A percentile compares a stretch with the other conserved stretches of the same genome.
These are phyloP conservation scores for Eimeria zaria DNA, from an alignment of 169 alveolate genomes.

Conservation along the genomic window DNA sequence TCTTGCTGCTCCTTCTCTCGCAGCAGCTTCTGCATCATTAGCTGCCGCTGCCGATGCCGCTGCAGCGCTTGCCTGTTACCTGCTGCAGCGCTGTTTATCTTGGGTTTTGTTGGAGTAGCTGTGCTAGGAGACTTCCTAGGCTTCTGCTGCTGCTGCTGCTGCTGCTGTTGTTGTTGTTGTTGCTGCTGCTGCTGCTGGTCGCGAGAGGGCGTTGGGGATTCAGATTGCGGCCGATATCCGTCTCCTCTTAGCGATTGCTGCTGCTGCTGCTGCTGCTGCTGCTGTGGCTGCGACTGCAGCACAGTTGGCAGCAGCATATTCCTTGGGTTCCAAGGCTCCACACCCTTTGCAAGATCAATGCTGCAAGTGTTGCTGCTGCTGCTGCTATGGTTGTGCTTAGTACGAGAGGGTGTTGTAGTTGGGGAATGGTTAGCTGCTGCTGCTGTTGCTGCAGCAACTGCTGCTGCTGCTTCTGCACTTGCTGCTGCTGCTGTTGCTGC, in stretches of 20 bases:
- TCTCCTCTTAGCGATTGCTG: background rate
- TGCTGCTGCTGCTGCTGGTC: constrained; percentile 35
- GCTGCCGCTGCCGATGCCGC: background rate
- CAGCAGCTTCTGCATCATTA: constrained; percentile 11
- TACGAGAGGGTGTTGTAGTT: no score
- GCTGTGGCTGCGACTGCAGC: background rate
- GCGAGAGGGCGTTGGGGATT: background rate
- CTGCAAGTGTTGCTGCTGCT: background rate
- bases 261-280: constrained; percentile 8
- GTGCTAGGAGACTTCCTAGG: background rate
- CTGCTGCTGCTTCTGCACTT: constrained; percentile 37
- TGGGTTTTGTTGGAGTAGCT: background rate
- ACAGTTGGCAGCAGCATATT: background rate
- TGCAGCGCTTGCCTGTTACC: constrained; percentile 10
- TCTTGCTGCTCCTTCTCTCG: constrained; percentile 12
- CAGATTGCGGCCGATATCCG: background rate
- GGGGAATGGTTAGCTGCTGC: no score
- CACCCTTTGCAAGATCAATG: background rate
- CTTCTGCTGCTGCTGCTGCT: constrained; percentile 20
- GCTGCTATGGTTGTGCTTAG: background rate
- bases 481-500: constrained; percentile 31
- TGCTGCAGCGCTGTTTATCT: background rate
- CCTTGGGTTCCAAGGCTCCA: background rate
- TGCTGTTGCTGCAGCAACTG: background rate
- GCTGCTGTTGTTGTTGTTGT: constrained; percentile 1